phyloP scores from a whole-genome alignment of 106 monocot genomes.

The Triglochin maritima region DNA sequence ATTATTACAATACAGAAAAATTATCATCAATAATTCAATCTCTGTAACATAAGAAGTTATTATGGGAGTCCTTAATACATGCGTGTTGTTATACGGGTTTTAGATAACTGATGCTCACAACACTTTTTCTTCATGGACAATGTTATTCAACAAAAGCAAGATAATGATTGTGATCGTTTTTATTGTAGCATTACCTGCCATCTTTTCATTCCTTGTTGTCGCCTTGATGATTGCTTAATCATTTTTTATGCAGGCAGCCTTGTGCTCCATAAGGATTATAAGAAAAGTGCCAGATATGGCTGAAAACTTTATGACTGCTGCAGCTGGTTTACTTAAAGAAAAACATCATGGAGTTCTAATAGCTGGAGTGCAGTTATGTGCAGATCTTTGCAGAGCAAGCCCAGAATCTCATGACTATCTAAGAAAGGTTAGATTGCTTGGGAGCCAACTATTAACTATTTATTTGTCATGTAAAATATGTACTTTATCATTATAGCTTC shows the following conservation, averaged over 20 bases:
- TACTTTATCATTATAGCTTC: not conserved
- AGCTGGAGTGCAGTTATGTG: conserved; percentile 82
- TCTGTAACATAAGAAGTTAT: no score
- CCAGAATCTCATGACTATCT: conserved; percentile 59
- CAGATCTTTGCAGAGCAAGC: conserved; percentile 84
- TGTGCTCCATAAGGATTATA: conserved; percentile 94
- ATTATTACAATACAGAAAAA: no score
- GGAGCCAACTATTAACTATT: not conserved
- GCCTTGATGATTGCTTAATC: not conserved
- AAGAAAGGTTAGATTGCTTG: conserved; percentile 54
- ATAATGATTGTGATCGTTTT: not conserved
- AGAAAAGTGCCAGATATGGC: conserved; percentile 95
- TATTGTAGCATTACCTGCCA: not conserved
- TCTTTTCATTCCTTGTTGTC: not conserved
- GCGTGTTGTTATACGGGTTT: no score
- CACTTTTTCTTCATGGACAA: no score
- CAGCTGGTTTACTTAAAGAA: conserved; percentile 77
- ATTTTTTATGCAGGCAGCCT: conserved; percentile 57
- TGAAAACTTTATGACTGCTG: conserved; percentile 79
- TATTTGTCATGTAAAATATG: not conserved
- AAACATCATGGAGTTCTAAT: conserved; percentile 98
- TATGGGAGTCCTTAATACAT: no score
- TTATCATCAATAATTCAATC: no score
- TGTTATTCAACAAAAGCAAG: no score
- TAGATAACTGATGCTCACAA: no score